Percentiles rank a stretch among this genome's conserved stretches.
Evolutionary conservation across 805 yeast genomes (phyloP).

Genomic region (Cyberlindnera petersonii): DNA sequence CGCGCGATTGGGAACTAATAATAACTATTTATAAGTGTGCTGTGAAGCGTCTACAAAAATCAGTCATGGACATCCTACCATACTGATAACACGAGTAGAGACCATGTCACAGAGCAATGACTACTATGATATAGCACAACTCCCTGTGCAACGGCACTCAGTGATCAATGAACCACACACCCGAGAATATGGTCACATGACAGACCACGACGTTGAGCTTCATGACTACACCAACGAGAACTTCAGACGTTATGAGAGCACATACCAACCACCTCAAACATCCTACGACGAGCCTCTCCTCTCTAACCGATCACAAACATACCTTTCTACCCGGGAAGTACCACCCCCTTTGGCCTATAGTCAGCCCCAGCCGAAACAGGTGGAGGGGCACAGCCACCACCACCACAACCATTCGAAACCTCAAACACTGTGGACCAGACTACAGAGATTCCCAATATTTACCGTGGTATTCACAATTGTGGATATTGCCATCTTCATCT

Average conservation of each 20-base stretch:
- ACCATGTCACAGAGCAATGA: not conserved
- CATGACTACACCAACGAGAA: not conserved
- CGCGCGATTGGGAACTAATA: too few species aligned
- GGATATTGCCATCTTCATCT: slow-evolving; percentile 56
- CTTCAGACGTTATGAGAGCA: not conserved
- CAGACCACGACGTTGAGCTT: slow-evolving; percentile 4
- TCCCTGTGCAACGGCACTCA: slow-evolving; percentile 6
- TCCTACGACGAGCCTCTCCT: too few species aligned
- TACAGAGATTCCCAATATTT: slow-evolving; percentile 14
- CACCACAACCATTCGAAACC: not conserved
- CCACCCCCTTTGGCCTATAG: too few species aligned
- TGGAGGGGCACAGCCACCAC: too few species aligned
- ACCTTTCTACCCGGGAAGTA: too few species aligned
- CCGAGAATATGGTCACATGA: slow-evolving; percentile 1
- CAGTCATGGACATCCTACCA: too few species aligned
- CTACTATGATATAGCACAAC: slow-evolving; percentile 5
- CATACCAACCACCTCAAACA: too few species aligned
- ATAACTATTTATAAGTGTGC: too few species aligned
- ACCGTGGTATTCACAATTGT: slow-evolving; percentile 31
- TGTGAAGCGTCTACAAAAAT: too few species aligned
- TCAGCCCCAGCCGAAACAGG: too few species aligned
- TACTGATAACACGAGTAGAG: too few species aligned
- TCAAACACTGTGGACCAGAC: not conserved
- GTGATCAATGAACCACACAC: slow-evolving; percentile 2
- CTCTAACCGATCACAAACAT: too few species aligned